Percentiles rank a stretch among this genome's conserved stretches.
Conservation (phyloP, 352 stramenopile genomes). For the Phytopythium oedochilum region DNA sequence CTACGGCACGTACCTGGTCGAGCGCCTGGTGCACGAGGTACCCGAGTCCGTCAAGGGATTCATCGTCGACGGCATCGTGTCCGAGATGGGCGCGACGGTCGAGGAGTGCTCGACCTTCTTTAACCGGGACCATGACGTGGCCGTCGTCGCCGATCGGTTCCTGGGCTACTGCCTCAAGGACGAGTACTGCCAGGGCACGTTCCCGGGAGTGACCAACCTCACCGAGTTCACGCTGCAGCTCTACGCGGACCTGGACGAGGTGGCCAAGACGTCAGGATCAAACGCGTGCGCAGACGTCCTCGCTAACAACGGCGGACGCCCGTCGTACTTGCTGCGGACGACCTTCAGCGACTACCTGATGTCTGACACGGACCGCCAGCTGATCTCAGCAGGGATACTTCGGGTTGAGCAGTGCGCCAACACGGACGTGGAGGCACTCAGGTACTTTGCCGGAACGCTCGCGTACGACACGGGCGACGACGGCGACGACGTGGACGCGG, state of each 20-base stretch:
- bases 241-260: constrained; percentile 48
- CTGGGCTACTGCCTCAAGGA: constrained; percentile 49
- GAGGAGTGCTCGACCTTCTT: constrained; percentile 67
- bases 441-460: constrained; percentile 22
- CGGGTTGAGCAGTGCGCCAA: constrained; percentile 34
- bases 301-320: constrained; percentile 25
- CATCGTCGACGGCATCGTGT: constrained; percentile 63
- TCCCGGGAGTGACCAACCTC: constrained; percentile 45
- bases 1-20: constrained; percentile 71
- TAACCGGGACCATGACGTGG: constrained; percentile 76
- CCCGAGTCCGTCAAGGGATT: constrained; percentile 43
- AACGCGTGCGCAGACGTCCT: constrained; percentile 52
- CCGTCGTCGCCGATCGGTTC: constrained; percentile 50
- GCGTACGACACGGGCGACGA: constrained; percentile 4
- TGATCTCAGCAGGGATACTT: constrained; percentile 55
- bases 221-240: constrained; percentile 41
- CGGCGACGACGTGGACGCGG: constrained; percentile 28
- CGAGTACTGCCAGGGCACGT: constrained; percentile 60
- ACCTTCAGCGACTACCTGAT: constrained; percentile 58
- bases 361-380: constrained; percentile 28
- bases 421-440: constrained; percentile 32
- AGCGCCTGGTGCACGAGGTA: constrained; percentile 53
- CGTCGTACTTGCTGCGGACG: constrained; percentile 69
- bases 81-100: constrained; percentile 40
- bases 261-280: constrained; percentile 24